Base-by-base conservation (phyloP, 1,284 basidiomycete genomes). In the Apiotrichum veenhuisii region DNA sequence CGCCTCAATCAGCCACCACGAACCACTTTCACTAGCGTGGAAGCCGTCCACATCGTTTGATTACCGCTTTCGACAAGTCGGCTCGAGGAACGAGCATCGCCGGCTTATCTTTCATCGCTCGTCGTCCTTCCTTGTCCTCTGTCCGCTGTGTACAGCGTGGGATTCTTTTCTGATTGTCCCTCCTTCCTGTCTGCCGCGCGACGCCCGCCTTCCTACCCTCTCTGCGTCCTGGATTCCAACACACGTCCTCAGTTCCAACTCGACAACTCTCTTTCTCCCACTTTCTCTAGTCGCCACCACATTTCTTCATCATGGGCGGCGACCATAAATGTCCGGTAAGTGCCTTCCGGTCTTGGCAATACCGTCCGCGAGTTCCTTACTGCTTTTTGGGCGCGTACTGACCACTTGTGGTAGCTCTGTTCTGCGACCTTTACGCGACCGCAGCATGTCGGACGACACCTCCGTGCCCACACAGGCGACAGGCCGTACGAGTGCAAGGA, bases 391-490 rank as follows among this genome's bases (percentile, higher is more conserved):
- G 36, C 18, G 17, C 8, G 3, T 12, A 14, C 48, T 58, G 22
- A 62, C 57, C 10, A 3, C 7, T 14, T 34, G 22, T 40, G 15
- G 18, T 44, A 80, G 68, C 51, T 92, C 22, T 92, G 89, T 74
- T 84, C 87, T 63, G 88, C 89, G 0, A 91, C 89, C 0, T 92
- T 92, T 72, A 92, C 89, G 20, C 82, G 89, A 52, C 89, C 89
- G 34, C 89, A 92, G 67, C 90, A 92, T 83, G 89, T 92, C 57
- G 89, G 89, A 11, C 79, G 90, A 54, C 89, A 93, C 77, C 88
- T 93, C 84, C 84, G 89, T 70, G 89, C 89, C 64, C 89, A 93
- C 76, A 92, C 90, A n/a, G 90, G 90, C 61, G 89, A 92, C 80
- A 82, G 90, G 48, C 90, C 90, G 10, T 93, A 93, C 80, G 89